These are phyloP conservation scores for Starmera amethionina DNA, from an alignment of 805 yeast species.

Conservation along the genomic window DNA sequence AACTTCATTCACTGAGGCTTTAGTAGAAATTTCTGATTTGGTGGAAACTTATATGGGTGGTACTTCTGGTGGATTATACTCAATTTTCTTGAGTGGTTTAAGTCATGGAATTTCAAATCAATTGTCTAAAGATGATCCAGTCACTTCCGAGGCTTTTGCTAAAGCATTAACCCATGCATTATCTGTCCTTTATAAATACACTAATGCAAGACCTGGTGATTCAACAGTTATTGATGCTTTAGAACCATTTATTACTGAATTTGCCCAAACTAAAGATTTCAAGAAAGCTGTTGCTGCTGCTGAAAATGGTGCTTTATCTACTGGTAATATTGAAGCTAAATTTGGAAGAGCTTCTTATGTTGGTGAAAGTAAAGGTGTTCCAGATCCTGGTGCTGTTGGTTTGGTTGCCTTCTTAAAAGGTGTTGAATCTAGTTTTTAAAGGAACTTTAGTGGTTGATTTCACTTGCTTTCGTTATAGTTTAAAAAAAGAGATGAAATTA, in stretches of 20 bases:
- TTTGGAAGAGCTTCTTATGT: conserved; percentile 95
- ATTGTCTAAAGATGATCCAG: conserved; percentile 20
- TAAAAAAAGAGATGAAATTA: not conserved
- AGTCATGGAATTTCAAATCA: conserved; percentile 37
- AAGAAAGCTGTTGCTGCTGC: conserved; percentile 60
- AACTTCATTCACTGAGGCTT: conserved; percentile 37
- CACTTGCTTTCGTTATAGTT: not conserved
- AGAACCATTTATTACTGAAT: conserved; percentile 72
- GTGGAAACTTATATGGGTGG: conserved; percentile 96
- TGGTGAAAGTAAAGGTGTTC: conserved; percentile 55
- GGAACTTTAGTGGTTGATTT: not conserved
- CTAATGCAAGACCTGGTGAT: conserved; percentile 83
- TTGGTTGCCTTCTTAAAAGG: conserved; percentile 44
- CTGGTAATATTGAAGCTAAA: conserved; percentile 68
- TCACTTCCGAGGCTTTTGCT: conserved; percentile 26
- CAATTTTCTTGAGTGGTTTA: conserved; percentile 74
- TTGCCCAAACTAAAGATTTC: conserved; percentile 41
- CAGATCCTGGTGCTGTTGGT: conserved; percentile 95
- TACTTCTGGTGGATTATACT: conserved; percentile 89
- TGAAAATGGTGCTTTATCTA: conserved; percentile 62
- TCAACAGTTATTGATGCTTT: conserved; percentile 84
- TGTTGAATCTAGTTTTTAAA: conserved; percentile 17
- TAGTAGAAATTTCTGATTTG: conserved; percentile 67
- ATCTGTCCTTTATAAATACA: conserved; percentile 70
- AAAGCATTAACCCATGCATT: conserved; percentile 48